These are phyloP conservation scores for Didymella exigua DNA, from an alignment of 2,329 filamentous ascomycete genomes.

Conservation along the genomic window DNA sequence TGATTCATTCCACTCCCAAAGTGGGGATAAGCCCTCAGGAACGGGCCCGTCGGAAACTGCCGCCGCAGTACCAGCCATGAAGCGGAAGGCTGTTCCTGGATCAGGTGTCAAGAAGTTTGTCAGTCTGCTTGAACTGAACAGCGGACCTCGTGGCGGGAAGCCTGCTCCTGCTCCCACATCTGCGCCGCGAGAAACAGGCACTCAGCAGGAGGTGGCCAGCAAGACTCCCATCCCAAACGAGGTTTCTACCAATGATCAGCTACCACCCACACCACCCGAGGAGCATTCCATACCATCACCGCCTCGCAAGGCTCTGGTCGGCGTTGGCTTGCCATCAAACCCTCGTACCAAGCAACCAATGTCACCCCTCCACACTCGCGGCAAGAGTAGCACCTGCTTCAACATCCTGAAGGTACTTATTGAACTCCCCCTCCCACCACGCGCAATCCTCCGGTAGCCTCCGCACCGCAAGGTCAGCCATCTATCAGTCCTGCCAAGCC, in stretches of 20 bases:
- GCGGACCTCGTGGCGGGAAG: constrained; percentile 40
- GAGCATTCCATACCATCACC: constrained; percentile 21
- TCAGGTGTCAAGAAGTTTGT: constrained; percentile 32
- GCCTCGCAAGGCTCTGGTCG: constrained; percentile 32
- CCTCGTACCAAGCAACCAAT: constrained; percentile 32
- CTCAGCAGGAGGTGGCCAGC: constrained; percentile 10
- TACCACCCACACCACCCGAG: constrained; percentile 43
- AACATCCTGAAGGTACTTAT: constrained; percentile 46
- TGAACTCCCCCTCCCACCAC: constrained; percentile 29
- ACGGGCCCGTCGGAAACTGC: constrained; percentile 3
- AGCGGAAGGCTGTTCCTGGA: constrained; percentile 35
- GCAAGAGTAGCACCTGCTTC: constrained; percentile 48
- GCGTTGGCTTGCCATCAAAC: constrained; percentile 38
- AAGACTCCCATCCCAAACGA: constrained; percentile 4
- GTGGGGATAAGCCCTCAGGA: constrained; percentile 8
- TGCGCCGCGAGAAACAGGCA: constrained; percentile 23
- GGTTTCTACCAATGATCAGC: constrained; percentile 7
- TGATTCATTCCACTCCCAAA: constrained; percentile 38
- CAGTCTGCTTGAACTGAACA: constrained; percentile 36
- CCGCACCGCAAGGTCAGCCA: constrained; percentile 4
- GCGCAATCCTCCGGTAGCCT: constrained; percentile 29
- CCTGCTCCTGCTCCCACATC: constrained; percentile 28
- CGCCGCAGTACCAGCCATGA: constrained; percentile 22
- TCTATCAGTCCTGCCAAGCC: not conserved
- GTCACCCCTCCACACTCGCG: constrained; percentile 38